phyloP scores from a whole-genome alignment of 2,329 filamentous ascomycete genomes.

The Albifimbria verrucaria region DNA sequence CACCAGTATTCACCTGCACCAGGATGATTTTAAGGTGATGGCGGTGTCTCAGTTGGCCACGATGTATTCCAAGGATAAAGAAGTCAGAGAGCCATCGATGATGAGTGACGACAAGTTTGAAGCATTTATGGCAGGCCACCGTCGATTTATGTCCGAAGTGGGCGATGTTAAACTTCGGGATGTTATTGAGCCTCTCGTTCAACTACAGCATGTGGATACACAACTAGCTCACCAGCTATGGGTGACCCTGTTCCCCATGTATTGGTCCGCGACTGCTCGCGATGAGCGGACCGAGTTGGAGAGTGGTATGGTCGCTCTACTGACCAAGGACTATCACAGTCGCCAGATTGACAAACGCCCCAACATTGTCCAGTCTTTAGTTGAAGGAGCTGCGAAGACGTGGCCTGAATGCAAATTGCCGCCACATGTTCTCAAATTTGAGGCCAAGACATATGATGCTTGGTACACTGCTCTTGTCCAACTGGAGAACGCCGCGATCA shows the following conservation, averaged over 20 bases:
- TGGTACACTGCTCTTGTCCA: conserved; percentile 96
- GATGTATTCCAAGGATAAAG: conserved; percentile 74
- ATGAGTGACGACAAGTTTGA: conserved; percentile 85
- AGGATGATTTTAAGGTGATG: conserved; percentile 79
- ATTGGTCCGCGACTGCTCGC: conserved; percentile 82
- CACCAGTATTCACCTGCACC: conserved; percentile 70
- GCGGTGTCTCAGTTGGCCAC: conserved; percentile 71
- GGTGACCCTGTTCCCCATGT: conserved; percentile 87
- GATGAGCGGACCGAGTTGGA: conserved; percentile 91
- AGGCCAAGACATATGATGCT: conserved; percentile 88
- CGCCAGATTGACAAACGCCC: conserved; percentile 92
- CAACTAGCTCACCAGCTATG: conserved; percentile 85
- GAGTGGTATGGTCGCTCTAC: conserved; percentile 81
- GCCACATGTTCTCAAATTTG: conserved; percentile 92
- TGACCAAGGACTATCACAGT: conserved; percentile 94
- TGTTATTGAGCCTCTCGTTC: conserved; percentile 81
- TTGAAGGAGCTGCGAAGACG: conserved; percentile 82
- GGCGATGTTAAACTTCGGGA: conserved; percentile 85
- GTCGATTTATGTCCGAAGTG: conserved; percentile 78
- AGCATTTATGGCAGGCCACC: conserved; percentile 70
- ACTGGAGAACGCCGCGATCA: conserved; percentile 84
- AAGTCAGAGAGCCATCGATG: conserved; percentile 57
- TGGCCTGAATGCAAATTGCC: conserved; percentile 89
- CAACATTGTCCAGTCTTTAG: conserved; percentile 89
- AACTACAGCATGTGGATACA: conserved; percentile 86